Conservation (phyloP, 805 yeast species). For the Lachancea dasiensis region DNA sequence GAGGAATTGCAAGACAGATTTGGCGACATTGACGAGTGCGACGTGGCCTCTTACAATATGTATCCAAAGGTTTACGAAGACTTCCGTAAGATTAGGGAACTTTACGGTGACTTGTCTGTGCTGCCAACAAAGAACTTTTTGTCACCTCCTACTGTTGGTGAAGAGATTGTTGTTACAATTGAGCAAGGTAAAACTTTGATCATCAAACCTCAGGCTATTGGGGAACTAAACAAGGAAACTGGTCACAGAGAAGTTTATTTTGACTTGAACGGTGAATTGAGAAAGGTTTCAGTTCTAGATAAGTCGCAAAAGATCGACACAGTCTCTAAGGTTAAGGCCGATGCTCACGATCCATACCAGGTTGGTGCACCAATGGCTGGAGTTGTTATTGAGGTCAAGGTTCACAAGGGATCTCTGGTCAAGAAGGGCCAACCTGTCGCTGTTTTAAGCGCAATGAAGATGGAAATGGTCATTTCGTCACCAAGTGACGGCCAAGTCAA, state of each 20-base stretch:
- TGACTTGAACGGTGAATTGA: conserved; percentile 96
- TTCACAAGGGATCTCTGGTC: conserved; percentile 79
- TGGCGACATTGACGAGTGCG: conserved; percentile 76
- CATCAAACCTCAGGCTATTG: conserved; percentile 85
- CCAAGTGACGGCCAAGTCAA: conserved; percentile 82
- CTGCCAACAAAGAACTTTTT: conserved; percentile 89
- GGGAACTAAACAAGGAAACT: conserved; percentile 76
- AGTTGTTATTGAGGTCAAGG: conserved; percentile 91
- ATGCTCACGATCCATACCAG: conserved; percentile 77
- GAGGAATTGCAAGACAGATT: conserved; percentile 72
- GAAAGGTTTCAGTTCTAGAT: conserved; percentile 90
- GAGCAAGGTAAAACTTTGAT: conserved; percentile 93
- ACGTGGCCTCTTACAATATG: conserved; percentile 94
- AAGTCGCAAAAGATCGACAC: conserved; percentile 80
- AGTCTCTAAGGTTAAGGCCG: conserved; percentile 85
- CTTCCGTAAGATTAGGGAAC: conserved; percentile 64
- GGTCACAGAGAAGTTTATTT: conserved; percentile 96
- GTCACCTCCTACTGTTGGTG: conserved; percentile 80
- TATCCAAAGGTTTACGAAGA: conserved; percentile 96
- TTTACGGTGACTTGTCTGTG: conserved; percentile 88
- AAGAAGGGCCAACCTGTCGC: conserved; percentile 96
- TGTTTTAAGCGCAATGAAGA: conserved; percentile 95
- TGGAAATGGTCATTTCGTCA: conserved; percentile 98
- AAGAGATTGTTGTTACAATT: conserved; percentile 82
- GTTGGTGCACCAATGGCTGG: conserved; percentile 99